Evolutionary conservation across 768 basidiomycete genomes (phyloP).

Genomic region (Tricholoma saponaceum): DNA sequence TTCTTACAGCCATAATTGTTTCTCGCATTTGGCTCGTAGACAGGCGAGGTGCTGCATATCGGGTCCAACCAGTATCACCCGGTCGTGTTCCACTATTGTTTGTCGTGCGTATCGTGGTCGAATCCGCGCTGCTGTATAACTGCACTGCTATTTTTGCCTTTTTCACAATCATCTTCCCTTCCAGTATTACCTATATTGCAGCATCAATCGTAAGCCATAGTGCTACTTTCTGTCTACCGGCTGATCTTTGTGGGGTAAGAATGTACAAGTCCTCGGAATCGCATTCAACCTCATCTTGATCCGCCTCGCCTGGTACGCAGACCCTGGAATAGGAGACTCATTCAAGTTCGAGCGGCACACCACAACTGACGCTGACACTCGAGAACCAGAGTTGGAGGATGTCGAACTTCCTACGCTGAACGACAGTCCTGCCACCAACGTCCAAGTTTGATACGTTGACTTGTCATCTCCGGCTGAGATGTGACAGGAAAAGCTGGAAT

Average conservation of each 20-base stretch:
- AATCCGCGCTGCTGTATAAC: not conserved
- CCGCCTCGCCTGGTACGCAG: not conserved
- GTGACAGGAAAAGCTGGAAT: not conserved
- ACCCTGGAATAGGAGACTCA: not conserved
- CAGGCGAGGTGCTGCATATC: not conserved
- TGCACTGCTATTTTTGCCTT: not conserved
- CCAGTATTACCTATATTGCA: not conserved
- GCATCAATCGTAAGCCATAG: not conserved
- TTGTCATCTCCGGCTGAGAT: not conserved
- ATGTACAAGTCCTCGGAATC: not conserved
- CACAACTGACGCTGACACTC: not conserved
- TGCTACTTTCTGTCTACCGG: not conserved
- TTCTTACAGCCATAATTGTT: not conserved
- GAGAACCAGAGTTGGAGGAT: not conserved
- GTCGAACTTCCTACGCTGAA: not conserved
- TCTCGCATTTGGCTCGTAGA: not conserved
- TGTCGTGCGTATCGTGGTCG: not conserved
- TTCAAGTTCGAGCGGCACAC: not conserved
- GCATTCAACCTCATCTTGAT: slow-evolving; percentile 1
- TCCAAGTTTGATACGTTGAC: not conserved
- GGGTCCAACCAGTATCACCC: not conserved
- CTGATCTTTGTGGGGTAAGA: not conserved
- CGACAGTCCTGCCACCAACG: not conserved
- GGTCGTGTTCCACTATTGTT: not conserved
- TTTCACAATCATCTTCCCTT: not conserved